phyloP scores from a whole-genome alignment of 768 basidiomycete genomes.

The Tricholomella constricta region DNA sequence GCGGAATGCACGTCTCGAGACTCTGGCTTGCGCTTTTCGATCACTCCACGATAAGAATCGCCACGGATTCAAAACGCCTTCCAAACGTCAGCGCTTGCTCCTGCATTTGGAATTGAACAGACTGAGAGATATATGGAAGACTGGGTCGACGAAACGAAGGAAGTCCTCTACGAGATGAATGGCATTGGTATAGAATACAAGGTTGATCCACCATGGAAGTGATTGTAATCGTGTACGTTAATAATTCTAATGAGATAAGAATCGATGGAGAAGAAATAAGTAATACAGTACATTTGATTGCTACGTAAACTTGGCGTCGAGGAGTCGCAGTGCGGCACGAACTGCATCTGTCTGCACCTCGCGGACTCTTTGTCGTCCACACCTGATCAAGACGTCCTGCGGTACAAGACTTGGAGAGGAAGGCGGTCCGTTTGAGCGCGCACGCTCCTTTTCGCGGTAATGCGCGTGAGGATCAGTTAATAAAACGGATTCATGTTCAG shows the following conservation, averaged over 20 bases:
- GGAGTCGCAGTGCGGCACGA: constrained; percentile 69
- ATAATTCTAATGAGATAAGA: neutral
- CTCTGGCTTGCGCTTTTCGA: constrained; percentile 52
- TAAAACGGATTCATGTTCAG: constrained; percentile 36
- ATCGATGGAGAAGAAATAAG: neutral
- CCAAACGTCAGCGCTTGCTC: constrained; percentile 33
- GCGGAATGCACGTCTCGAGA: constrained; percentile 42
- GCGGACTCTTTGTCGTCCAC: constrained; percentile 61
- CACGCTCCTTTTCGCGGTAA: constrained; percentile 47
- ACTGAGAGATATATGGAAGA: constrained; percentile 11
- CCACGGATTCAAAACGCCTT: constrained; percentile 21
- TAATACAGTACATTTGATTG: neutral
- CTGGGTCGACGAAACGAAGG: neutral
- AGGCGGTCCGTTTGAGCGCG: constrained; percentile 18
- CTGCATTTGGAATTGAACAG: constrained; percentile 40
- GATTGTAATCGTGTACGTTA: constrained; percentile 1
- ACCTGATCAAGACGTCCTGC: constrained; percentile 61
- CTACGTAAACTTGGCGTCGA: constrained; percentile 64
- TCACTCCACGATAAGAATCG: constrained; percentile 28
- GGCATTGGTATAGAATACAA: neutral
- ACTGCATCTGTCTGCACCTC: constrained; percentile 77
- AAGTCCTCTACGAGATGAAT: neutral
- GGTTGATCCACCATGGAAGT: neutral
- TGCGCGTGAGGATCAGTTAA: constrained; percentile 57
- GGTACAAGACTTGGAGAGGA: constrained; percentile 58